phyloP scores from a whole-genome alignment of 768 basidiomycete species.

The Candolleomyces aberdarensis region DNA sequence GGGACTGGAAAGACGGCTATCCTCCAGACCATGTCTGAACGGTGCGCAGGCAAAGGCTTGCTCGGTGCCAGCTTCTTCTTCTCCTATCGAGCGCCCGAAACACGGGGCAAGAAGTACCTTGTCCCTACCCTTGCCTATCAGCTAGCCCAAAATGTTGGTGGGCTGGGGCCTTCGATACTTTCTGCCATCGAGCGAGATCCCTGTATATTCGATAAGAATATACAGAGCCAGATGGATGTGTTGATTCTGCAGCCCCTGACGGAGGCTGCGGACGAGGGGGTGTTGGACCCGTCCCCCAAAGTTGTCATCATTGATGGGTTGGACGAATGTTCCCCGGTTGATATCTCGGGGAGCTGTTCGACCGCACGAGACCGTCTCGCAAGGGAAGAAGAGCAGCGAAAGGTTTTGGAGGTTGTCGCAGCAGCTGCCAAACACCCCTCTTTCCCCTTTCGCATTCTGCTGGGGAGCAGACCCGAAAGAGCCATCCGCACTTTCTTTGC shows the following conservation, averaged over 20 bases:
- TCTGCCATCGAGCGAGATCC: background rate
- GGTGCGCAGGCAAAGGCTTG: background rate
- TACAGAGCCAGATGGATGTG: background rate
- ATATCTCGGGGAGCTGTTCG: background rate
- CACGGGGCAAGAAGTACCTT: background rate
- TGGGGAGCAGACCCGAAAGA: background rate
- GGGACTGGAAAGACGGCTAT: slow-evolving; percentile 2
- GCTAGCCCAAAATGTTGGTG: background rate
- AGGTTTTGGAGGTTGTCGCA: background rate
- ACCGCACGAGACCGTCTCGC: background rate
- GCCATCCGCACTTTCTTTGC: background rate
- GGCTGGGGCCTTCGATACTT: background rate
- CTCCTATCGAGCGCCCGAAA: background rate
- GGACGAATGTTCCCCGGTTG: slow-evolving; percentile 8
- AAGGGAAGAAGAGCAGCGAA: background rate
- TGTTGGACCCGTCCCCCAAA: slow-evolving; percentile 10
- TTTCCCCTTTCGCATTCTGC: background rate
- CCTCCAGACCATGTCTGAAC: slow-evolving; percentile 7
- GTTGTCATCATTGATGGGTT: slow-evolving; percentile 11
- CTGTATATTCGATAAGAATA: background rate
- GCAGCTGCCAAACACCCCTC: background rate
- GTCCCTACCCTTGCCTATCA: slow-evolving; percentile 4
- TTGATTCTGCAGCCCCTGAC: background rate
- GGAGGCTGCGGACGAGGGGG: background rate
- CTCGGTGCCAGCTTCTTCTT: slow-evolving; percentile 13